phyloP scores from a whole-genome alignment of 2,329 filamentous ascomycete species.

The Trichoderma guizhouense region DNA sequence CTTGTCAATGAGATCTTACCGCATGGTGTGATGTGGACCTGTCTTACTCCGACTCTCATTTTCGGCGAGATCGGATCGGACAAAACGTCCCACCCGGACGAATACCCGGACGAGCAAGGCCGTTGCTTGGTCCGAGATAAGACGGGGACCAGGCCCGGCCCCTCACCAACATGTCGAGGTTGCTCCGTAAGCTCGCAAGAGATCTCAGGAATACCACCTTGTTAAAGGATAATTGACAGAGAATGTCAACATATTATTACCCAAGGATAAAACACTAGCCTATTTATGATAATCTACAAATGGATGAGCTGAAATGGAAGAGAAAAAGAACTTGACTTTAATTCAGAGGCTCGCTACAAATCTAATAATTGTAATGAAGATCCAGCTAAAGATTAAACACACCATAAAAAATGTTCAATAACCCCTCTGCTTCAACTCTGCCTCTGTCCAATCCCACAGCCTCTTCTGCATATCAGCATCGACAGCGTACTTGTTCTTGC shows the following conservation, averaged over 20 bases:
- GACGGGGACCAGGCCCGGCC: not conserved
- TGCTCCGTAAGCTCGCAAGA: not conserved
- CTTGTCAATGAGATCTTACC: not conserved
- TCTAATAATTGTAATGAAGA: not conserved
- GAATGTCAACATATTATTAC: not conserved
- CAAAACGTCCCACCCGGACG: not conserved
- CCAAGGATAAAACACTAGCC: not conserved
- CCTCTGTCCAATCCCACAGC: conserved; percentile 10
- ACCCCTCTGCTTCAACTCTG: conserved; percentile 1
- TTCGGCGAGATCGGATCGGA: conserved; percentile 7
- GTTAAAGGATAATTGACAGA: not conserved
- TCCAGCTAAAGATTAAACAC: not conserved
- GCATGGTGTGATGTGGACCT: not conserved
- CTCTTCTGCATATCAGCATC: not conserved
- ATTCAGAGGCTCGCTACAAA: not conserved
- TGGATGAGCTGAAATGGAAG: not conserved
- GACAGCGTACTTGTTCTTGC: not conserved
- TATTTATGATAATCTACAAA: not conserved
- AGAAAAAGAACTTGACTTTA: not conserved
- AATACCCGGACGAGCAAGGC: not conserved
- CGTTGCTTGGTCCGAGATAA: not conserved
- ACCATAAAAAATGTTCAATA: not conserved
- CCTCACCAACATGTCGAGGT: not conserved
- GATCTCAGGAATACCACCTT: not conserved
- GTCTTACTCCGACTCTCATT: not conserved